Evolutionary conservation across 208 protist genomes (phyloP), one percentile per base, ranked within the genome.

Genomic region (Trypanosoma melophagium): DNA sequence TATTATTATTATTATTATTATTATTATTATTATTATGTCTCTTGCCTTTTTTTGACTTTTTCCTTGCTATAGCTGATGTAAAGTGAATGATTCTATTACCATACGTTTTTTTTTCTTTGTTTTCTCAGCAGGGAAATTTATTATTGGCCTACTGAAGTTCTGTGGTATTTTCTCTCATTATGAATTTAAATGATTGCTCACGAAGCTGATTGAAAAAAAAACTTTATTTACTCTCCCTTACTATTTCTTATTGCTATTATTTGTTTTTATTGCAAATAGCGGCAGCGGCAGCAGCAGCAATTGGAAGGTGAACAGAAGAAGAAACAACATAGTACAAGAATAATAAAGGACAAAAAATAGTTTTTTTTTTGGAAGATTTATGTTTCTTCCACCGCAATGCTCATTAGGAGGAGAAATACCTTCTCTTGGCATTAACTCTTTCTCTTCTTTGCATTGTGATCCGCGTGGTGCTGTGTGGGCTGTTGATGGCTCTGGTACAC

Each of bases 381-480:
- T 74, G 71, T 40, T 71, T 65, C 45, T 24, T 24, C 40, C 62
- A 51, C 71, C 71, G 7, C 45, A 76, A 16, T 76, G 71, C 22
- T 51, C 42, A 60, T 25, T 76, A n/a, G 71, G 44, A 19, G 64
- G 53, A 25, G 63, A 71, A 21, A 24, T 76, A 19, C 31, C n/a
- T n/a, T 28, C 49, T 0, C 21, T 13, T 17, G n/a, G 35, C 7
- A 1, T 1, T 14, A 19, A 12, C 4, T 17, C 59, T 22, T 65
- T 66, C 35, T 78, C 73, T 21, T 24, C 50, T 24, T 24, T 72
- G 59, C 58, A 73, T 53, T 69, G 42, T 52, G 73, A 73, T 45
- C 60, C 53, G 10, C 24, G 42, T 21, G 66, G 73, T 47, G 66
- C 41, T 22, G 3, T 78, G 2, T 78, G 73, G 73, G 41, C 66